phyloP scores from a whole-genome alignment of 352 stramenopile genomes.

The Phytophthora pluvialis region DNA sequence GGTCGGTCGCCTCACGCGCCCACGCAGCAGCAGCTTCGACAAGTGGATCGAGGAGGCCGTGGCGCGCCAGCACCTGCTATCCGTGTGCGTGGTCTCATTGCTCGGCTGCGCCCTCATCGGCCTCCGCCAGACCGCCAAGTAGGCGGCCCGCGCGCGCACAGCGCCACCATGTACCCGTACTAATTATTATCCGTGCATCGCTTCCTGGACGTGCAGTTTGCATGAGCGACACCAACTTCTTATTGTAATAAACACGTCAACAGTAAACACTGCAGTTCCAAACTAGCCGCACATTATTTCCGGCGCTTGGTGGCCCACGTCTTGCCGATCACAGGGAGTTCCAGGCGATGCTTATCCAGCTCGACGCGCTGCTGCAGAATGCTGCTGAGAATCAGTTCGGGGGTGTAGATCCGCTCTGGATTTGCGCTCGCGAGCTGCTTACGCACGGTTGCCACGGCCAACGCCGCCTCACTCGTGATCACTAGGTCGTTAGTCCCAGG shows the following conservation, averaged over 20 bases:
- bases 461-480: slow-evolving; percentile 48
- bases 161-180: slow-evolving; percentile 9
- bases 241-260: slow-evolving; percentile 25
- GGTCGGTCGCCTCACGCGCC: slow-evolving; percentile 24
- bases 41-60: slow-evolving; percentile 49
- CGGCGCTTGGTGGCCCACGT: slow-evolving; percentile 31
- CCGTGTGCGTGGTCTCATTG: slow-evolving; percentile 64
- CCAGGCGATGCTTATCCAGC: slow-evolving; percentile 40
- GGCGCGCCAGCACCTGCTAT: slow-evolving; percentile 54
- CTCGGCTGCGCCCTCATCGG: slow-evolving; percentile 50
- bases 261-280: background rate
- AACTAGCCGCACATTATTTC: slow-evolving; percentile 24
- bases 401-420: slow-evolving; percentile 42
- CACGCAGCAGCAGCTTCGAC: slow-evolving; percentile 39
- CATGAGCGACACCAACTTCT: slow-evolving; percentile 24
- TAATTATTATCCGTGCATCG: slow-evolving; percentile 33
- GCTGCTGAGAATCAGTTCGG: slow-evolving; percentile 54
- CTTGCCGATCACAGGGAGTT: slow-evolving; percentile 24
- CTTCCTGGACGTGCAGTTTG: slow-evolving; percentile 3
- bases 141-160: background rate
- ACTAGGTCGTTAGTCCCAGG: slow-evolving; percentile 44
- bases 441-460: slow-evolving; percentile 40
- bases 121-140: slow-evolving; percentile 43
- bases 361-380: slow-evolving; percentile 52
- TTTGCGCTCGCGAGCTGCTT: slow-evolving; percentile 43